Evolutionary conservation across 2,329 filamentous ascomycete genomes (phyloP).

Genomic region (Clonostachys solani): DNA sequence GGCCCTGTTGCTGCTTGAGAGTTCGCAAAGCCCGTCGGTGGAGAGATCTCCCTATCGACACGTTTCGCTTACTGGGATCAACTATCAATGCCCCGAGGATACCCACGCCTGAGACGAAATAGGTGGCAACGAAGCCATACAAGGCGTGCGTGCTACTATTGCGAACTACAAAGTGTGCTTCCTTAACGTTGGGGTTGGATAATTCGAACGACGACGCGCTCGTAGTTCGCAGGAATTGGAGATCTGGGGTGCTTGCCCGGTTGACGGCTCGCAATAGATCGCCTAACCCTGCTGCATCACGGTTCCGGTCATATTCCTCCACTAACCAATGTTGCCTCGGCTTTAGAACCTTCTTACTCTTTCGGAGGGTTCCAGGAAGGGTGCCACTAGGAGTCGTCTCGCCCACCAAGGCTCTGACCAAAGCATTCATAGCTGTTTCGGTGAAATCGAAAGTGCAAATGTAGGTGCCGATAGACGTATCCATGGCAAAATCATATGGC

Average conservation of each 20-base stretch:
- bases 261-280: slow-evolving; percentile 69
- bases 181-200: slow-evolving; percentile 64
- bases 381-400: slow-evolving; percentile 59
- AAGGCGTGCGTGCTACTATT: slow-evolving; percentile 89
- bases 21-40: slow-evolving; percentile 80
- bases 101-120: slow-evolving; percentile 68
- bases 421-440: slow-evolving; percentile 79
- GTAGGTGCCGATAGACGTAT: slow-evolving; percentile 85
- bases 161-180: slow-evolving; percentile 85
- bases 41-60: slow-evolving; percentile 86
- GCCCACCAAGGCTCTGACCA: slow-evolving; percentile 81
- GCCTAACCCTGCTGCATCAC: slow-evolving; percentile 70
- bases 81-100: slow-evolving; percentile 86
- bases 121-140: slow-evolving; percentile 90
- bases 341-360: slow-evolving; percentile 82
- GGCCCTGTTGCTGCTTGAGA: slow-evolving; percentile 62
- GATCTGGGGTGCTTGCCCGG: slow-evolving; percentile 60
- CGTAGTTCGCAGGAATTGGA: slow-evolving; percentile 66
- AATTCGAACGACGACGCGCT: slow-evolving; percentile 74
- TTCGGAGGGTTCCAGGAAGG: slow-evolving; percentile 71
- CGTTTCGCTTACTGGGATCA: slow-evolving; percentile 77
- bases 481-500: slow-evolving; percentile 94
- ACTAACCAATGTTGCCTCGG: slow-evolving; percentile 95
- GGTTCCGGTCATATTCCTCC: slow-evolving; percentile 76
- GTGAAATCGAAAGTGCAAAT: slow-evolving; percentile 97